phyloP scores from a whole-genome alignment of 441 rosid species.

The Brassica hybrid region DNA sequence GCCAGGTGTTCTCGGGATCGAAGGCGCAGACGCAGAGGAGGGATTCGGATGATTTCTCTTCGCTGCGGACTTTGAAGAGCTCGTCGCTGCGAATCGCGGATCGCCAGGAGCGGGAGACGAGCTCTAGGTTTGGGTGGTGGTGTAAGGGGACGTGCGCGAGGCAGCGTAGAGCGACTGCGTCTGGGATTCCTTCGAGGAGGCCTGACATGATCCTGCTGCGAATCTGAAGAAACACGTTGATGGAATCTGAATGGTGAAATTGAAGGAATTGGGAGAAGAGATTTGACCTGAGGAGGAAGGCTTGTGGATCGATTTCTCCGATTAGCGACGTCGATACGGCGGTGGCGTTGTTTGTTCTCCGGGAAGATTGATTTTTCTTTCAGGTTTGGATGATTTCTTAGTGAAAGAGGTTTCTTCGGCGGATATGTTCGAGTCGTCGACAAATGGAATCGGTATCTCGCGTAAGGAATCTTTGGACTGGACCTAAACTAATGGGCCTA shows the following conservation, averaged over 20 bases:
- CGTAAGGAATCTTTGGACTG: neutral
- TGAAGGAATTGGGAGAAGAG: neutral
- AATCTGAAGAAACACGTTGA: no score
- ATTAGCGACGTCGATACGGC: no score
- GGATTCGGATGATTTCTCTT: slow-evolving; percentile 69
- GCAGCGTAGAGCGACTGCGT: slow-evolving; percentile 88
- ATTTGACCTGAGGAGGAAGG: neutral
- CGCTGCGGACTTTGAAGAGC: slow-evolving; percentile 74
- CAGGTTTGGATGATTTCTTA: neutral
- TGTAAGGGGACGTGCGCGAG: slow-evolving; percentile 83
- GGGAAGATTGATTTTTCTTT: neutral
- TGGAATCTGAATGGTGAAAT: neutral
- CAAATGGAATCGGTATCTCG: neutral
- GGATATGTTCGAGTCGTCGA: neutral
- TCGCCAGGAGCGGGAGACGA: slow-evolving; percentile 89
- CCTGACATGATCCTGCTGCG: no score
- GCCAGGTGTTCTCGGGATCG: slow-evolving; percentile 96
- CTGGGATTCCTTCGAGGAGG: slow-evolving; percentile 91
- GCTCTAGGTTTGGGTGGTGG: slow-evolving; percentile 74
- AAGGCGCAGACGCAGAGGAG: slow-evolving; percentile 83
- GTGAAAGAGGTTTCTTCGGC: slow-evolving; percentile 5
- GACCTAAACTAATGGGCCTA: neutral
- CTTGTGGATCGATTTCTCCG: neutral
- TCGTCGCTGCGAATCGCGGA: slow-evolving; percentile 76
- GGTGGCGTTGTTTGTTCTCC: neutral